A percentile compares a stretch with the other conserved stretches of the same genome.
Evolutionary conservation across 2,329 filamentous ascomycete genomes (phyloP).

Genomic region (Cladosporium sp.): DNA sequence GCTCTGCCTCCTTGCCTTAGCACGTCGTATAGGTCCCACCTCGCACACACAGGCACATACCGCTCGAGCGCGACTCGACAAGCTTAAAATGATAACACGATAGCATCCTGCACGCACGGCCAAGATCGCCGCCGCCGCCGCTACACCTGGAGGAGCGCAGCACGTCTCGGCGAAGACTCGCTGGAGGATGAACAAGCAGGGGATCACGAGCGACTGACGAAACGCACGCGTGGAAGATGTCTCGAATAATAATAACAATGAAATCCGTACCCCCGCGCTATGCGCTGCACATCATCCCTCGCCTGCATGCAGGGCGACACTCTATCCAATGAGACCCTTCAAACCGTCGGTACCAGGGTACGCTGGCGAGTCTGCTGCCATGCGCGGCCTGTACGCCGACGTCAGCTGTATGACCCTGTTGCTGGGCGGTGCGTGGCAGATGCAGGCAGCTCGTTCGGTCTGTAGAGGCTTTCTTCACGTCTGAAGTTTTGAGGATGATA

Average conservation of each 20-base stretch:
- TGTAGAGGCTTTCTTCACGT: no score
- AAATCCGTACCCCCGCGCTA: not conserved
- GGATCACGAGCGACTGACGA: slow-evolving; percentile 1
- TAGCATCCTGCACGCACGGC: not conserved
- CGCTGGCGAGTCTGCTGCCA: not conserved
- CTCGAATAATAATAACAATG: not conserved
- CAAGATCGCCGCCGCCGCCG: not conserved
- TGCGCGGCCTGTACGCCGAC: not conserved
- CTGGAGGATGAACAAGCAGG: not conserved
- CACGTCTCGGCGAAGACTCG: not conserved
- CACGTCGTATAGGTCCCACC: not conserved
- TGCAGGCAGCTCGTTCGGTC: not conserved
- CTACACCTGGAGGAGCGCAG: not conserved
- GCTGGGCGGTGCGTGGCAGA: not conserved
- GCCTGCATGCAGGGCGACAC: slow-evolving; percentile 2
- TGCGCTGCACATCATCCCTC: slow-evolving; percentile 9
- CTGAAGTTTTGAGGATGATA: no score
- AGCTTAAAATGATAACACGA: not conserved
- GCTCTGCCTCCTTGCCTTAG: slow-evolving; percentile 3
- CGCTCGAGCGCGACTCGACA: not conserved
- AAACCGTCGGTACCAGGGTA: not conserved
- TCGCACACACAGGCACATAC: not conserved
- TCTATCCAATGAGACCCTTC: not conserved
- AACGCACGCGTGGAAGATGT: not conserved
- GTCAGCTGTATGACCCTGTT: slow-evolving; percentile 2